Evolutionary conservation across 2,329 filamentous ascomycete species (phyloP).

Genomic region (Aotearoamyces nothofagi): DNA sequence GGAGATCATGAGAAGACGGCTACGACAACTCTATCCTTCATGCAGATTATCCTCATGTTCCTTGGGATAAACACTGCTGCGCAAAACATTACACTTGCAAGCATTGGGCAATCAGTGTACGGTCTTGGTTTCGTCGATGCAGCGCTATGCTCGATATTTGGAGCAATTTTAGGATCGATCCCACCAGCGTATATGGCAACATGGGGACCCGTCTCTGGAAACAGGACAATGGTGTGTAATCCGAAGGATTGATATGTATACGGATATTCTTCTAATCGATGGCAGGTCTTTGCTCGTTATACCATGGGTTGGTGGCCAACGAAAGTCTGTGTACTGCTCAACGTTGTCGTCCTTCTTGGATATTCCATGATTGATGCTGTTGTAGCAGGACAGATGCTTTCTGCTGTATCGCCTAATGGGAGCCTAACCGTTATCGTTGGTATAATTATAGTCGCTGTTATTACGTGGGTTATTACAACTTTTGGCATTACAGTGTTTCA

Average conservation of each 20-base stretch:
- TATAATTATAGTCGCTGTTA: constrained; percentile 45
- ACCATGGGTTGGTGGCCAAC: constrained; percentile 49
- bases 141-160: constrained; percentile 39
- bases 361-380: constrained; percentile 49
- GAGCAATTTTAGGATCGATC: constrained; percentile 36
- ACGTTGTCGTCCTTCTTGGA: constrained; percentile 43
- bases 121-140: constrained; percentile 41
- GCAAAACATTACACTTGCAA: constrained; percentile 49
- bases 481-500: constrained; percentile 54
- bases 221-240: constrained; percentile 36
- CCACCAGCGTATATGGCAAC: constrained; percentile 44
- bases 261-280: constrained; percentile 2
- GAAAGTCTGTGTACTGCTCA: constrained; percentile 45
- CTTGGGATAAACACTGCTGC: constrained; percentile 46
- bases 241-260: background rate
- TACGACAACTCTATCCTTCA: constrained; percentile 12
- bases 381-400: constrained; percentile 51
- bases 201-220: constrained; percentile 44
- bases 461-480: constrained; percentile 45
- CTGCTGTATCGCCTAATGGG: constrained; percentile 39
- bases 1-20: constrained; percentile 34
- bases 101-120: constrained; percentile 44
- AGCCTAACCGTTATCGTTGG: constrained; percentile 46
- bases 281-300: constrained; percentile 38
- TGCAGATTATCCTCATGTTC: constrained; percentile 33